Evolutionary conservation across 1,139 yeast genomes (phyloP).

Genomic region (Lodderomyces theae): DNA sequence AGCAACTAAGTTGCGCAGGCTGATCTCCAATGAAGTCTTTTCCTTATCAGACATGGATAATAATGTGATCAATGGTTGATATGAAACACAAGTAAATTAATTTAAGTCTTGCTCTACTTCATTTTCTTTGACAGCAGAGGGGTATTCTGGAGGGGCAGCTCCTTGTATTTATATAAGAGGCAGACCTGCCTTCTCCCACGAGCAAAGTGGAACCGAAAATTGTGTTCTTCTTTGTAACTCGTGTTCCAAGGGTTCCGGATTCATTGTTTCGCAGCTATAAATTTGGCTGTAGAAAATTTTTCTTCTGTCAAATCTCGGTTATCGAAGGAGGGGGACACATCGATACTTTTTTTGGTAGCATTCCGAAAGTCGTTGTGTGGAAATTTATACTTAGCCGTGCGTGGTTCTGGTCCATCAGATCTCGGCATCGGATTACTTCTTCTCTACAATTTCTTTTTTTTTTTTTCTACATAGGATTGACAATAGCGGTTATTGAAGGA

Average conservation of each 20-base stretch:
- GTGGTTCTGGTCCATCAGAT: too few relatives aligned
- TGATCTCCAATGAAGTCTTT: conserved; percentile 11
- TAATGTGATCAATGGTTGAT: too few relatives aligned
- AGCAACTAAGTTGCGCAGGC: conserved; percentile 12
- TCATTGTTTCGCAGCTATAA: conserved; percentile 1
- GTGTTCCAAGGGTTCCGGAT: not conserved
- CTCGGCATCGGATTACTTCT: conserved; percentile 1
- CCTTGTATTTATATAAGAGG: conserved; percentile 1
- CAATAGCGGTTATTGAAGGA: conserved; percentile 2
- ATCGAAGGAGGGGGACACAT: conserved; percentile 4
- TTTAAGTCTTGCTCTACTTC: too few relatives aligned
- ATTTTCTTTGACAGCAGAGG: not conserved
- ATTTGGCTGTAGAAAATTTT: not conserved
- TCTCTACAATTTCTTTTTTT: not conserved
- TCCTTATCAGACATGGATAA: conserved; percentile 7
- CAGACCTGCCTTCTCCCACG: too few relatives aligned
- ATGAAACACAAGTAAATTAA: too few relatives aligned
- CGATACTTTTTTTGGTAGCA: not conserved
- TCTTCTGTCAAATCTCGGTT: conserved; percentile 5
- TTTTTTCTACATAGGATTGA: too few relatives aligned
- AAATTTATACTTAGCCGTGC: too few relatives aligned
- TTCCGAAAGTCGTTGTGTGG: not conserved
- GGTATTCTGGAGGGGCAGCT: not conserved
- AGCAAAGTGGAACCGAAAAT: not conserved
- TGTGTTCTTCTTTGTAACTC: conserved; percentile 1